phyloP scores from a whole-genome alignment of 2,329 filamentous ascomycete species.

The Didymella exigua region DNA sequence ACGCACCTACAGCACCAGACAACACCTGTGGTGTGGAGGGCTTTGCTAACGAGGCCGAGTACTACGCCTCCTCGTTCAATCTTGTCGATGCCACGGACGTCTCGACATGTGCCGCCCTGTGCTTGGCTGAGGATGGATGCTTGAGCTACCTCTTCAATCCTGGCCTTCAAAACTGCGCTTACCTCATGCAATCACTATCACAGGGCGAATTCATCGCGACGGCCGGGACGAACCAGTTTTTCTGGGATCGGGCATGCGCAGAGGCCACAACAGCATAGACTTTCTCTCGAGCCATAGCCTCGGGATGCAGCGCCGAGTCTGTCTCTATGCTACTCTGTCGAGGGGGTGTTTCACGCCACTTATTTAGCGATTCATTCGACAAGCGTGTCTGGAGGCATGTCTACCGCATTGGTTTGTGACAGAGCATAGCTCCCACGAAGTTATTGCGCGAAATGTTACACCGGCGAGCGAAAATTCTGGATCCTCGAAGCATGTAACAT shows the following conservation, averaged over 20 bases:
- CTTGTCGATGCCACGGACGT: constrained; percentile 16
- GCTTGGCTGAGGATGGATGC: constrained; percentile 19
- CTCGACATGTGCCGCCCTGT: constrained; percentile 17
- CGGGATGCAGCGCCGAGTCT: neutral
- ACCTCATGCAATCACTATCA: constrained; percentile 3
- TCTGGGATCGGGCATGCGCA: constrained; percentile 15
- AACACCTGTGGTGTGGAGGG: constrained; percentile 18
- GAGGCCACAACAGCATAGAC: neutral
- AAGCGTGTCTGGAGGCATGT: neutral
- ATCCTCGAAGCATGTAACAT: no score
- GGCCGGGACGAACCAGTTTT: constrained; percentile 10
- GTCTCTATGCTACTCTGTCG: neutral
- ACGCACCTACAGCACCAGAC: constrained; percentile 5
- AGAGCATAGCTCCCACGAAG: neutral
- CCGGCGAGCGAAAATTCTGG: no score
- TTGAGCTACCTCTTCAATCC: constrained; percentile 22
- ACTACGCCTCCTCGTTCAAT: constrained; percentile 26
- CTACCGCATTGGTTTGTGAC: neutral
- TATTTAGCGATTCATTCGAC: neutral
- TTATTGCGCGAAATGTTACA: no score
- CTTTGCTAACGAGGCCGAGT: constrained; percentile 20
- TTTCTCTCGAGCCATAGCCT: neutral
- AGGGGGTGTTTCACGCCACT: neutral
- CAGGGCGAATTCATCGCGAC: constrained; percentile 16
- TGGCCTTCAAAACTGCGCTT: constrained; percentile 12